These are phyloP conservation scores for Didymella sp. DNA, from an alignment of 2,329 filamentous ascomycete genomes.

Conservation along the genomic window DNA sequence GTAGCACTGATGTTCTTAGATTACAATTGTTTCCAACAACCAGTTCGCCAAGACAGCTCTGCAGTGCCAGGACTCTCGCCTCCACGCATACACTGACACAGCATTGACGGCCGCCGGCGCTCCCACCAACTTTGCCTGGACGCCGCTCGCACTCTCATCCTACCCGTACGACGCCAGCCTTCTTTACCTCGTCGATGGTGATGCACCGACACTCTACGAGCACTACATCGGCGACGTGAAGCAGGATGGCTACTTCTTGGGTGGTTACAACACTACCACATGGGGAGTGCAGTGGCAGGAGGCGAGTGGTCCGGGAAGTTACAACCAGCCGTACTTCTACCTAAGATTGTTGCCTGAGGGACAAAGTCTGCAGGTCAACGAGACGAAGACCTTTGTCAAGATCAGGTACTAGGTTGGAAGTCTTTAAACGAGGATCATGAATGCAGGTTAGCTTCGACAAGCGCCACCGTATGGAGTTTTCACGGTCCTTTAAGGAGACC, in stretches of 20 bases:
- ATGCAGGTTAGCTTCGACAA: neutral
- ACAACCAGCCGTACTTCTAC: constrained; percentile 21
- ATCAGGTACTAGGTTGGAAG: constrained; percentile 4
- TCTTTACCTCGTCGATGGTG: constrained; percentile 26
- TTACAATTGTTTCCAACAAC: constrained; percentile 26
- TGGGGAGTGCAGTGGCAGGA: constrained; percentile 28
- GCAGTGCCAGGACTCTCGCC: constrained; percentile 20
- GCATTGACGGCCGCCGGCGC: constrained; percentile 21
- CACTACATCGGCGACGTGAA: constrained; percentile 30
- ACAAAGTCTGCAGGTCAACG: constrained; percentile 19
- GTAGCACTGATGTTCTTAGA: constrained; percentile 12
- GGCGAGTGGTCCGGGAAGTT: constrained; percentile 3
- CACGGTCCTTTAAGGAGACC: too few species aligned
- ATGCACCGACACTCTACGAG: constrained; percentile 5
- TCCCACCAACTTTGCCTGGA: constrained; percentile 22
- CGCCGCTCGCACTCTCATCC: constrained; percentile 21
- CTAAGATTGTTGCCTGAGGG: constrained; percentile 26
- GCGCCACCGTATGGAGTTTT: too few species aligned
- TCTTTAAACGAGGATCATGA: neutral
- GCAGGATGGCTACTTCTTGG: constrained; percentile 22
- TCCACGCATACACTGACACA: constrained; percentile 20
- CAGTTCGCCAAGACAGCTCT: constrained; percentile 26
- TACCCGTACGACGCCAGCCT: constrained; percentile 26
- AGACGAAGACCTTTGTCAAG: constrained; percentile 26
- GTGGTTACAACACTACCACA: neutral